Evolutionary conservation across 306 rosid species (phyloP).

Genomic region (Vigna mungo): DNA sequence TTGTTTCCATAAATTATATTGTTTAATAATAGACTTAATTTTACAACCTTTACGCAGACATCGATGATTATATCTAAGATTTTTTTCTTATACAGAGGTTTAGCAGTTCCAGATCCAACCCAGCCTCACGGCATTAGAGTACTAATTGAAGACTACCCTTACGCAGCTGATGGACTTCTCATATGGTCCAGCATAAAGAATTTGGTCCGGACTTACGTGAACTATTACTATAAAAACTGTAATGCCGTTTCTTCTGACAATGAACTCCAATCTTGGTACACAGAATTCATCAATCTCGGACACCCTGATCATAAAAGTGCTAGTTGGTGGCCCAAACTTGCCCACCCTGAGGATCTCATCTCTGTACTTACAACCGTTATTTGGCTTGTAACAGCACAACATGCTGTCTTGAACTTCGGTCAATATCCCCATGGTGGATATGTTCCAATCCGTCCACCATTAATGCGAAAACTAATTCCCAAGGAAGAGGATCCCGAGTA

Average conservation of each 20-base stretch:
- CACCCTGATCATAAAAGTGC: constrained; percentile 51
- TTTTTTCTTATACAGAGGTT: constrained; percentile 41
- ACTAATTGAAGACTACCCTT: constrained; percentile 58
- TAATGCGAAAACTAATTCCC: constrained; percentile 50
- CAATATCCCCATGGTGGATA: constrained; percentile 48
- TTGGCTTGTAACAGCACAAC: constrained; percentile 52
- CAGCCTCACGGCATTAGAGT: constrained; percentile 47
- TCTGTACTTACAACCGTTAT: constrained; percentile 47
- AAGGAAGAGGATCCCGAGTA: constrained; percentile 42
- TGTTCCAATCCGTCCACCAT: constrained; percentile 44
- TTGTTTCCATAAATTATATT: not conserved
- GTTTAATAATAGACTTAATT: not conserved
- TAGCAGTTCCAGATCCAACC: constrained; percentile 47
- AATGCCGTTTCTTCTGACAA: constrained; percentile 43
- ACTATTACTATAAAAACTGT: constrained; percentile 46
- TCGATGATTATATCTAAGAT: constrained; percentile 16
- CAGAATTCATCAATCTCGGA: constrained; percentile 46
- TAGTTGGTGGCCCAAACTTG: constrained; percentile 58
- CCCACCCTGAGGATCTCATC: constrained; percentile 47
- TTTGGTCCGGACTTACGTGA: constrained; percentile 50
- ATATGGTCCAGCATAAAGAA: constrained; percentile 57
- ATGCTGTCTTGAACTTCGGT: constrained; percentile 57
- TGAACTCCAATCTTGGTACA: constrained; percentile 57
- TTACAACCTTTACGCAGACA: not conserved
- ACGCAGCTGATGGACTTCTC: constrained; percentile 53